These are phyloP conservation scores for Aspergillus nanangensis DNA, from an alignment of 495 filamentous ascomycete species.

Conservation along the genomic window DNA sequence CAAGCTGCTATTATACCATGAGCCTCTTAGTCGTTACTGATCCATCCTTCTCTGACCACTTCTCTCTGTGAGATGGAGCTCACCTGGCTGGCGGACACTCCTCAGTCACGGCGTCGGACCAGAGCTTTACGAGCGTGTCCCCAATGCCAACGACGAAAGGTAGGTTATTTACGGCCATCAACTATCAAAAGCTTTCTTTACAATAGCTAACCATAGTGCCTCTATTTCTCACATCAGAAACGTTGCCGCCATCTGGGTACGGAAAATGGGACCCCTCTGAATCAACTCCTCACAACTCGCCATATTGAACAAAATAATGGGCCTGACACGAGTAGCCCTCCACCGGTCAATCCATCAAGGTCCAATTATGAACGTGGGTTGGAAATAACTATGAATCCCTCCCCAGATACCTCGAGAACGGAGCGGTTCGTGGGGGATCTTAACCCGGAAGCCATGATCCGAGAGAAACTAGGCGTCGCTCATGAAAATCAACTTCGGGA, in stretches of 20 bases:
- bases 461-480: conserved; percentile 27
- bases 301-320: background rate
- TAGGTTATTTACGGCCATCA: conserved; percentile 9
- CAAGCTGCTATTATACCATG: too few species aligned
- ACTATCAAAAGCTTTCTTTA: too few species aligned
- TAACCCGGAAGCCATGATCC: conserved; percentile 45
- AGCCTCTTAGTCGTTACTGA: too few species aligned
- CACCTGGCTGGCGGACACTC: conserved; percentile 34
- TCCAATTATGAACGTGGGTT: too few species aligned
- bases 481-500: conserved; percentile 28
- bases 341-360: too few species aligned
- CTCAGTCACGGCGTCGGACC: conserved; percentile 29
- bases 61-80: conserved; percentile 26
- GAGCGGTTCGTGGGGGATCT: conserved; percentile 46
- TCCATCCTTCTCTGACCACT: background rate
- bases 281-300: background rate
- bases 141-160: conserved; percentile 32
- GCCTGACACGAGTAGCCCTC: too few species aligned
- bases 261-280: conserved; percentile 1
- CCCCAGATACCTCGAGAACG: conserved; percentile 14
- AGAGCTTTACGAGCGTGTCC: conserved; percentile 33
- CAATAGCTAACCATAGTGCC: background rate
- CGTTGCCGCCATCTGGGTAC: conserved; percentile 27
- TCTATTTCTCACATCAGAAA: conserved; percentile 21
- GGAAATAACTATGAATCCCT: too few species aligned